Base-by-base conservation (phyloP, 441 rosid species). In the Jatropha podagrica region DNA sequence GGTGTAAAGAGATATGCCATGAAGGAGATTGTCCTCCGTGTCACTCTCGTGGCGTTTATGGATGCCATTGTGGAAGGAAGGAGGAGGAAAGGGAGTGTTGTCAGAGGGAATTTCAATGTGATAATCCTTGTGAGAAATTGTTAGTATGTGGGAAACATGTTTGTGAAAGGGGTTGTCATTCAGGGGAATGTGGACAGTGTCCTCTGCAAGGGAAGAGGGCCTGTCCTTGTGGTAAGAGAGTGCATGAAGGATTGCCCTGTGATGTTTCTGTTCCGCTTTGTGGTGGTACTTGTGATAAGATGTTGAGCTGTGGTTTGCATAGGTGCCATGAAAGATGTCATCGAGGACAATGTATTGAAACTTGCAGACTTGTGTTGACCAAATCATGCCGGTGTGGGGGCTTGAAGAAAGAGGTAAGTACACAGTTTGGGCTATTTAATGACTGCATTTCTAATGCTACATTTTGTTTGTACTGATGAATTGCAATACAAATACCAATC, bases 321-420 rank as follows among this genome's bases (percentile, higher is more conserved):
- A 79, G 87, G 76, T 95, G 98, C 81, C 98, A 86, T 2, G 97
- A 95, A 65, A 82, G 99, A 78, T 93, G 99, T 69, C 99, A 95
- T 65, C 86, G 89, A 1, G 95, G 99, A 38, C 61, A 75, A 6
- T 95, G 98, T 72, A 81, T 91, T 55, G 98, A 88, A 88, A 95
- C 93, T 68, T 95, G 99, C 73, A 89, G 98, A 82, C 85, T 81
- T 81, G 90, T 89, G 56, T 85, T 93, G 42, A 80, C 82, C 75
- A 93, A 93, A 87, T 82, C 81, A 8, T 91, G 98, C 73, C 82
- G 92, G 76, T 93, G 99, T 62, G 90, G 96, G 46, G 88, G 91
- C 69, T 83, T 85, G 76, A 95, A 75, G 88, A 95, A 91, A 88
- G 91, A 95, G 98, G 99, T 95, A 82, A 81, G 68, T 77, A 65